Percentiles rank a stretch among this genome's conserved stretches.
Conservation (phyloP, 1,284 basidiomycete genomes). For the Cutaneotrichosporon cavernicola region DNA sequence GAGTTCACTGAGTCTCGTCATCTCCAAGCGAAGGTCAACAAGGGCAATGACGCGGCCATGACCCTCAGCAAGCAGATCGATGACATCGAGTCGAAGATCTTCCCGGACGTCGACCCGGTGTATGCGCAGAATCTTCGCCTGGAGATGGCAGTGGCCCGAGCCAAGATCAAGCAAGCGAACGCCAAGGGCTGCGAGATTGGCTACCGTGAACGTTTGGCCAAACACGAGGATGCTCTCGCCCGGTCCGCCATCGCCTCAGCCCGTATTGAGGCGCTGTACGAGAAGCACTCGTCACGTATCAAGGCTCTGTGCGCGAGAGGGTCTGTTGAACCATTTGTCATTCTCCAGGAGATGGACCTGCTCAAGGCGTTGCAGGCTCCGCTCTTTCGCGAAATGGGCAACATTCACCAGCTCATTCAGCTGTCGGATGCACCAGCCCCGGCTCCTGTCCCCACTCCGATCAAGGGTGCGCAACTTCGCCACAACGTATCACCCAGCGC, state of each 20-base stretch:
- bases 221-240: conserved; percentile 68
- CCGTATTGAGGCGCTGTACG: conserved; percentile 69
- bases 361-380: background rate
- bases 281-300: conserved; percentile 64
- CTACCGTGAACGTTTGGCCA: conserved; percentile 63
- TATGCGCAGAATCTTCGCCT: conserved; percentile 70
- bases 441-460: conserved; percentile 7
- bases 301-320: conserved; percentile 32
- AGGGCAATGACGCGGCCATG: conserved; percentile 69
- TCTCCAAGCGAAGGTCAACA: conserved; percentile 63
- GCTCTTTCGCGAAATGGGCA: conserved; percentile 7
- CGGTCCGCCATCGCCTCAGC: conserved; percentile 58
- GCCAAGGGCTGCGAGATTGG: conserved; percentile 69
- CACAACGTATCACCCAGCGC: background rate
- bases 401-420: conserved; percentile 6
- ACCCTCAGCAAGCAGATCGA: conserved; percentile 81
- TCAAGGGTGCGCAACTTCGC: conserved; percentile 6
- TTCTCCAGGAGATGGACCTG: background rate
- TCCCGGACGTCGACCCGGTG: conserved; percentile 69
- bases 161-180: conserved; percentile 70
- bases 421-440: conserved; percentile 2
- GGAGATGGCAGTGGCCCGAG: conserved; percentile 65
- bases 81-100: conserved; percentile 72
- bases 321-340: conserved; percentile 39
- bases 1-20: conserved; percentile 63